Base-by-base conservation (phyloP, 2,329 filamentous ascomycete species). In the Fusarium brevicatenulatum region DNA sequence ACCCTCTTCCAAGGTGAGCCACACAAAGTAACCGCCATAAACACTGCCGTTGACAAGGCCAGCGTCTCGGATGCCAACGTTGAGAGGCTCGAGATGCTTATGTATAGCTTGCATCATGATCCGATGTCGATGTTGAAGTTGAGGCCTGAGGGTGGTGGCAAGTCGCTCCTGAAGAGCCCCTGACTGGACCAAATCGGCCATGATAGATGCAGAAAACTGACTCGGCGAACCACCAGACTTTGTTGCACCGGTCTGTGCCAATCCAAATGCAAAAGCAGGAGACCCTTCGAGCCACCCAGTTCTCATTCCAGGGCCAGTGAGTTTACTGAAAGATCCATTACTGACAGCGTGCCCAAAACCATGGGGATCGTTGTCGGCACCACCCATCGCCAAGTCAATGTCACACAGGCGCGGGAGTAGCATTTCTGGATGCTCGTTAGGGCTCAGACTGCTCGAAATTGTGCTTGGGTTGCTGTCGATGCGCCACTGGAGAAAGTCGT, bases 241-340 rank as follows among this genome's bases (percentile, higher is more conserved):
- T 25, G 87, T 88, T 4, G 85, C 84, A 2, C 86, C 89, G 25
- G 87, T 89, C 74, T 87, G 85, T 19, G 86, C 82, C 1, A 90
- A 75, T 0, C 89, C 89, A 56, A 82, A 78, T 5, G 83, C 84
- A 75, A 89, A 87, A 42, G 83, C 85, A 0, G 86, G 84, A 10
- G 90, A 91, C 1, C 88, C 92, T 80, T 97, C 94, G 3, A 91
- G 89, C 95, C 95, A 98, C n/a, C 95, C 95, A 0, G 93, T 95
- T 18, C 95, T 87, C 56, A 93, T 82, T 1, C 95, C 96, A 0
- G 95, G 95, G 0, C 90, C 94, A 34, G 91, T 88, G 42, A 98
- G 90, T 81, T 99, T 99, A 80, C 91, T 94, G 81, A 98, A 98
- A 11, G 92, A 94, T 28, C 93, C 95, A 80, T 98, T 98, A 77